Conservation (phyloP, 192 early-diverging fungal species). For the Entophlyctis helioformis region DNA sequence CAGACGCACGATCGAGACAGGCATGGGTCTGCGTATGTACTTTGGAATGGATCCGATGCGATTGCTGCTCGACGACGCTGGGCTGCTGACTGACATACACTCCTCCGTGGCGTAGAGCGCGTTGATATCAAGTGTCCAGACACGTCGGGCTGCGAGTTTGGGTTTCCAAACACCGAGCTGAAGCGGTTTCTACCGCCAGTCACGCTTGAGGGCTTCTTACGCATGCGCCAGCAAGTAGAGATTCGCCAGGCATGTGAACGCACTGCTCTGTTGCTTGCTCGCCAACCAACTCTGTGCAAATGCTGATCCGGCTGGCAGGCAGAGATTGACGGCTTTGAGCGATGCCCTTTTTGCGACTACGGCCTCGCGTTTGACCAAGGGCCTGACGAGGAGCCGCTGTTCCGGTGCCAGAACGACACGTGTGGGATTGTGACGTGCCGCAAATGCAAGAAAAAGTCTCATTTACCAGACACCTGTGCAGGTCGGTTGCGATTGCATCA, state of each 20-base stretch:
- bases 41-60: too few species aligned
- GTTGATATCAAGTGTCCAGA: slow-evolving; percentile 34
- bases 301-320: slow-evolving; percentile 11
- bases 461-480: slow-evolving; percentile 42
- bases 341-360: slow-evolving; percentile 34
- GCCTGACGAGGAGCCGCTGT: slow-evolving; percentile 30
- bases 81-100: too few species aligned
- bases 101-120: too few species aligned
- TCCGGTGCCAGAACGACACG: slow-evolving; percentile 27
- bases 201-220: slow-evolving; percentile 24
- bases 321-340: slow-evolving; percentile 19
- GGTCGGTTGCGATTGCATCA: slow-evolving; percentile 5
- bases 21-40: slow-evolving; percentile 29
- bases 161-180: slow-evolving; percentile 25
- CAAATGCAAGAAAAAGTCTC: slow-evolving; percentile 29
- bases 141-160: slow-evolving; percentile 22
- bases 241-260: slow-evolving; percentile 24
- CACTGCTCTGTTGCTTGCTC: slow-evolving; percentile 2
- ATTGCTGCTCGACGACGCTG: too few species aligned
- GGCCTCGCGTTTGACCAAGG: slow-evolving; percentile 19
- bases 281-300: too few species aligned
- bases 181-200: slow-evolving; percentile 19
- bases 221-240: slow-evolving; percentile 29
- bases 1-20: slow-evolving; percentile 30
- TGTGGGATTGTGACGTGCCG: slow-evolving; percentile 38